Evolutionary conservation across 208 protist genomes (phyloP).

Genomic region (Angomonas desouzai): DNA sequence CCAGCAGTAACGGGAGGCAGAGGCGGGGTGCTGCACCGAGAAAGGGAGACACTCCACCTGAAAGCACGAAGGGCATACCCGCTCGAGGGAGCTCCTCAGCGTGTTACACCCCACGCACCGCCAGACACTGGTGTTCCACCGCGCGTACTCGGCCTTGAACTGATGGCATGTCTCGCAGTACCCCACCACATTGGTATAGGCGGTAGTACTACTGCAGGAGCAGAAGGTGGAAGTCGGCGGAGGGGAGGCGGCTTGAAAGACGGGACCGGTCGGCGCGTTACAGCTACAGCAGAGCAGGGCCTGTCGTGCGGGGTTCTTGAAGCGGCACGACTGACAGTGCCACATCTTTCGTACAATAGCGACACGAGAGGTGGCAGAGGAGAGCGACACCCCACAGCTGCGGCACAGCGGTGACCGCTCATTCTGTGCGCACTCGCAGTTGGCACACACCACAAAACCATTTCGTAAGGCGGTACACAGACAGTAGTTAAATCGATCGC

Average conservation of each 20-base stretch:
- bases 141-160: conserved; percentile 26
- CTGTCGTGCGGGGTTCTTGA: conserved; percentile 70
- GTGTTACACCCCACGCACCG: conserved; percentile 60
- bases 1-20: conserved; percentile 22
- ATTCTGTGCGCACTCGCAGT: conserved; percentile 73
- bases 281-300: conserved; percentile 66
- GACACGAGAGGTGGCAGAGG: conserved; percentile 16
- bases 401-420: conserved; percentile 61
- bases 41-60: conserved; percentile 78
- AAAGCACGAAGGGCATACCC: conserved; percentile 64
- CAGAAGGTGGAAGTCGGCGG: conserved; percentile 11
- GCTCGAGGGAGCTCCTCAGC: conserved; percentile 71
- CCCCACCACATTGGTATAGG: conserved; percentile 27
- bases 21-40: conserved; percentile 22
- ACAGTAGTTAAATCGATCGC: conserved; percentile 89
- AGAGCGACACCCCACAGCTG: conserved; percentile 45
- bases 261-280: conserved; percentile 38
- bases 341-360: conserved; percentile 62
- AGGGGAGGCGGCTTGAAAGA: neutral
- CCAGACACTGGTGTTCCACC: conserved; percentile 44
- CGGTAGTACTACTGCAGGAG: neutral
- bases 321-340: conserved; percentile 49
- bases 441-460: conserved; percentile 56
- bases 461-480: conserved; percentile 78
- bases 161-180: conserved; percentile 50